phyloP scores from a whole-genome alignment of 2,329 filamentous ascomycete species.

The Arthrinium puccinioides region DNA sequence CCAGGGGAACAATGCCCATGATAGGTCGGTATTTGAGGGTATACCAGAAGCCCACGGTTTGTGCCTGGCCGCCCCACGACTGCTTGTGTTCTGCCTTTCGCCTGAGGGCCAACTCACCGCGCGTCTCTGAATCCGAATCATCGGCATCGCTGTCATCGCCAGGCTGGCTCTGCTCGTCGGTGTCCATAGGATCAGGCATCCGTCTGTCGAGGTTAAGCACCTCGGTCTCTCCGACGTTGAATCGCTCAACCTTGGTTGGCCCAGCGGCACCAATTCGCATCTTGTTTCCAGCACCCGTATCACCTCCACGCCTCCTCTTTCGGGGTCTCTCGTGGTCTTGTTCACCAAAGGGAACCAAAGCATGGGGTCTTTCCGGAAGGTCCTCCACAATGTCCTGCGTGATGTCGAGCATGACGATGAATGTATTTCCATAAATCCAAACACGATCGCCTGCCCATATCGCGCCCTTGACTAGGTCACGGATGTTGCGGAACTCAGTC shows the following conservation, averaged over 20 bases:
- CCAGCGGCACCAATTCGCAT: constrained; percentile 35
- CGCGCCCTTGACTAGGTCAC: constrained; percentile 75
- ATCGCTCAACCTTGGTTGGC: constrained; percentile 19
- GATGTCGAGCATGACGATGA: constrained; percentile 89
- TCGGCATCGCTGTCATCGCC: constrained; percentile 23
- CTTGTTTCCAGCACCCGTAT: constrained; percentile 45
- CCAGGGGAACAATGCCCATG: constrained; percentile 57
- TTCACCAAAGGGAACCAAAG: constrained; percentile 17
- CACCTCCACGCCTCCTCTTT: constrained; percentile 48
- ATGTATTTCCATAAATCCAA: constrained; percentile 83
- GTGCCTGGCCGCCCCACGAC: constrained; percentile 12
- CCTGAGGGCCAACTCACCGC: constrained; percentile 21
- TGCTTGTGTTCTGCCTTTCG: constrained; percentile 18
- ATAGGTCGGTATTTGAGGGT: constrained; percentile 95
- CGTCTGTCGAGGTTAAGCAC: constrained; percentile 18
- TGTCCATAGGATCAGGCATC: constrained; percentile 18
- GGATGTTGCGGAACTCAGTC: constrained; percentile 62
- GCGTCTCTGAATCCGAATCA: constrained; percentile 24
- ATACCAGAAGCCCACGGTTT: constrained; percentile 53
- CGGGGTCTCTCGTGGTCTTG: constrained; percentile 24
- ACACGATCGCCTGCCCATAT: constrained; percentile 74
- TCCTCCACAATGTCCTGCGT: constrained; percentile 54
- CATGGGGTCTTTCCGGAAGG: constrained; percentile 21
- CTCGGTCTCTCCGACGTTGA: constrained; percentile 12
- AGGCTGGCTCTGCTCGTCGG: constrained; percentile 18